A percentile compares a stretch with the other conserved stretches of the same genome.
Evolutionary conservation across 2,329 filamentous ascomycete genomes (phyloP).

Genomic region (Sarocladium oryzae): DNA sequence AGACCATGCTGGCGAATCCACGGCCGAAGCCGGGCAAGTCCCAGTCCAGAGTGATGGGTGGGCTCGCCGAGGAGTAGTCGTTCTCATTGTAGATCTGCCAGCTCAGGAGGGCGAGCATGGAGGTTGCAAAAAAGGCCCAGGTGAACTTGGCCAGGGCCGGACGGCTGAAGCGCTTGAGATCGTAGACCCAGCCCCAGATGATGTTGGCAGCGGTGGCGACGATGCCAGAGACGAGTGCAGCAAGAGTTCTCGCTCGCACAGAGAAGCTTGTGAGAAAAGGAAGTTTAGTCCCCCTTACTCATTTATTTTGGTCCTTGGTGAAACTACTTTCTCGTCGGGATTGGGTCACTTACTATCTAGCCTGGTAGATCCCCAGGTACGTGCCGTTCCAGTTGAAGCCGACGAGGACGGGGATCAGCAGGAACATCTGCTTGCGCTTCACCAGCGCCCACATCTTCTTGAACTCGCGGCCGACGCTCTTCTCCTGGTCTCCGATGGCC

Average conservation of each 20-base stretch:
- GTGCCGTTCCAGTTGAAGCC: slow-evolving; percentile 43
- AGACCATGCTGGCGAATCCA: slow-evolving; percentile 40
- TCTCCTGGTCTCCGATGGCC: slow-evolving; percentile 21
- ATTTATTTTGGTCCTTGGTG: too few relatives aligned
- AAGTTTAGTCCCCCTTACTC: too few relatives aligned
- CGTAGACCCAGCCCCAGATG: slow-evolving; percentile 44
- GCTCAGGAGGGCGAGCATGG: slow-evolving; percentile 36
- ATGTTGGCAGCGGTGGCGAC: slow-evolving; percentile 38
- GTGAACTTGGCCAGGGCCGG: slow-evolving; percentile 35
- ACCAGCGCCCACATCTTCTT: slow-evolving; percentile 31
- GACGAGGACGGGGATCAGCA: slow-evolving; percentile 39
- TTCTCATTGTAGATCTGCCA: slow-evolving; percentile 44
- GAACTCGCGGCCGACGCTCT: slow-evolving; percentile 29
- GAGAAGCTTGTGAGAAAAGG: too few relatives aligned
- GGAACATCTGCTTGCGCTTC: slow-evolving; percentile 36
- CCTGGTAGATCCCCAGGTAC: slow-evolving; percentile 45
- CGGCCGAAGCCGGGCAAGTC: slow-evolving; percentile 34
- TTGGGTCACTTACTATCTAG: slow-evolving; percentile 32
- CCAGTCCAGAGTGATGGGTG: slow-evolving; percentile 39
- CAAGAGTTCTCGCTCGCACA: slow-evolving; percentile 39
- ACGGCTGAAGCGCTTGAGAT: slow-evolving; percentile 33
- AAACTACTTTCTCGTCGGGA: too few relatives aligned
- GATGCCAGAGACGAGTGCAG: slow-evolving; percentile 37
- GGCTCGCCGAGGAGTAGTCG: slow-evolving; percentile 31
- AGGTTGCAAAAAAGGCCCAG: slow-evolving; percentile 32